Conservation (phyloP, 192 early-diverging fungal genomes). For the Linnemannia exigua region DNA sequence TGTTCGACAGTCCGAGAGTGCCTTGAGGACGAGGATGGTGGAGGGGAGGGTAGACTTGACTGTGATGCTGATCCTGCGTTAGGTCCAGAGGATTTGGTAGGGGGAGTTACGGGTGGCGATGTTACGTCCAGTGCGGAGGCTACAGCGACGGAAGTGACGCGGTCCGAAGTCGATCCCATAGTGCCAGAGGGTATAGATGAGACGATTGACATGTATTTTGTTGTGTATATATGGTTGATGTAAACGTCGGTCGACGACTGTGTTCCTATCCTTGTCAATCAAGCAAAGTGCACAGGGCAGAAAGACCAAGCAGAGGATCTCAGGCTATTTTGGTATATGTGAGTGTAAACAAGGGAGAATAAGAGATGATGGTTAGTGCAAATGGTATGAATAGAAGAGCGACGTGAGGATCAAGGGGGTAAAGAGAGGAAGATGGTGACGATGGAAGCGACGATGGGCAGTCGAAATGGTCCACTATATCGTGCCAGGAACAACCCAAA, state of each 20-base stretch:
- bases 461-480: background rate
- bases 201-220: conserved; percentile 19
- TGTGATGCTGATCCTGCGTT: conserved; percentile 24
- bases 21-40: conserved; percentile 41
- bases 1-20: conserved; percentile 3
- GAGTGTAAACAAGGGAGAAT: background rate
- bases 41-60: conserved; percentile 43
- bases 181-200: conserved; percentile 24
- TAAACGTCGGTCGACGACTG: background rate
- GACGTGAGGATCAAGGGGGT: background rate
- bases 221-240: background rate
- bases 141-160: background rate
- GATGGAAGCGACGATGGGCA: background rate
- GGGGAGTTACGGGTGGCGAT: conserved; percentile 39
- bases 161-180: conserved; percentile 18
- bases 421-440: background rate
- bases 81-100: conserved; percentile 29
- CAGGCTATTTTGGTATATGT: background rate
- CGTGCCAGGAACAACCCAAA: background rate
- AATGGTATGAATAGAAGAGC: background rate
- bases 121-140: conserved; percentile 9
- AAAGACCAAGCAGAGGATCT: background rate
- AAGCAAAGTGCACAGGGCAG: conserved; percentile 3
- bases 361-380: background rate
- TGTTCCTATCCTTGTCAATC: background rate